Evolutionary conservation across 2,329 filamentous ascomycete genomes (phyloP).

Genomic region (Aspergillus sp.): DNA sequence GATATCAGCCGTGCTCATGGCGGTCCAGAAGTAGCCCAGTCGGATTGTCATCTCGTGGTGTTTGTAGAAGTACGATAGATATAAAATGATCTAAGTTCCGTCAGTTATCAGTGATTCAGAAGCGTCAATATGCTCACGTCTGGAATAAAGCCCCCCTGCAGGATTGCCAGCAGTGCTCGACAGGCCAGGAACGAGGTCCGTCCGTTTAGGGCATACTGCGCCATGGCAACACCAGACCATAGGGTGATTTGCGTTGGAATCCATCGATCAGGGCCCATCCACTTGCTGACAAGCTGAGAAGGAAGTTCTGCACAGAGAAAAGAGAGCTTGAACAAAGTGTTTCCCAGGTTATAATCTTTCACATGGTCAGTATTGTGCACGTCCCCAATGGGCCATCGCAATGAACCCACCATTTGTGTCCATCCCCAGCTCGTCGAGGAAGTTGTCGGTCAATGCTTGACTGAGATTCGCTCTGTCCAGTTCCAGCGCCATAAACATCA

Average conservation of each 20-base stretch:
- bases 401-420: constrained; percentile 20
- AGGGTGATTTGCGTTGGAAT: constrained; percentile 59
- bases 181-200: constrained; percentile 43
- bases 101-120: not conserved
- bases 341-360: constrained; percentile 46
- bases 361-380: constrained; percentile 36
- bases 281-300: constrained; percentile 62
- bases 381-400: too few species aligned
- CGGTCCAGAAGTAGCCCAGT: constrained; percentile 69
- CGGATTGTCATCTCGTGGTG: constrained; percentile 67
- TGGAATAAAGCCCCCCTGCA: constrained; percentile 55
- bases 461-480: constrained; percentile 58
- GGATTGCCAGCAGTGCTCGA: constrained; percentile 48
- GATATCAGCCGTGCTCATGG: constrained; percentile 52
- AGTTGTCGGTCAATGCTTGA: constrained; percentile 58
- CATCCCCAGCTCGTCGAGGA: constrained; percentile 28
- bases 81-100: constrained; percentile 37
- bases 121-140: constrained; percentile 27
- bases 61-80: constrained; percentile 75
- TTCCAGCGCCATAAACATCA: constrained; percentile 42
- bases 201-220: constrained; percentile 52
- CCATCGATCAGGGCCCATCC: constrained; percentile 60
- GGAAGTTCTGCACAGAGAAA: constrained; percentile 56
- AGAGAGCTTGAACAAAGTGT: constrained; percentile 38
- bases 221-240: constrained; percentile 55